Base-by-base conservation (phyloP, 2,329 filamentous ascomycete genomes). In the Penicillium brevicompactum region DNA sequence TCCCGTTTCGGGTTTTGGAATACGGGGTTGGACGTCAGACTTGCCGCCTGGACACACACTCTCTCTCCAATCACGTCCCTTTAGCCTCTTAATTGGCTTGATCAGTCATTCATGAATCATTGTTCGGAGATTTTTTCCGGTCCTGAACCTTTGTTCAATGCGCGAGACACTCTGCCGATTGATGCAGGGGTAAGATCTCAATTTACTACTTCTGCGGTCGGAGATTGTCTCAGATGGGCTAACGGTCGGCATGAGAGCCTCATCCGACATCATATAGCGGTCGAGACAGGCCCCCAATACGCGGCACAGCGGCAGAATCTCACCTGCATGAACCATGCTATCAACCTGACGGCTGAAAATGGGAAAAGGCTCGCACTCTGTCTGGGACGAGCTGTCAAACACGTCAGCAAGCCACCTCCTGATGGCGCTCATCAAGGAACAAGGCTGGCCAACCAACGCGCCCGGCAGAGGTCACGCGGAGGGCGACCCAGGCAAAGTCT, bases 371-470 rank as follows among this genome's bases (percentile, higher is more conserved):
- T 11, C 14, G 24, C 11, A 16, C 11, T 18, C 27, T 21, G 32
- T 37, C 37, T 31, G 2, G 51, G 47, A 44, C 32, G 13, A 52
- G 40, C 44, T 56, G 46, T 56, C 49, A 53, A 49, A 59, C 60
- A 61, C 54, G 58, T 64, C 58, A 63, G 49, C 51, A 37, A 18
- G 21, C 11, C 24, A 42, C 48, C 44, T 37, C 24, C 32, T 41
- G 51, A 27, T 30, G 46, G 57, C 47, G 51, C 51, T 55, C 11
- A 40, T 16, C 21, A 21, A 45, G 9, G 11, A 41, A 27, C 10
- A 34, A 14, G 11, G 11, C 37, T 18, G 14, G 22, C 53, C 53
- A 55, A 52, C 53, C 49, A 52, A 11, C 31, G 5, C 11, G 22
- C 30, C 14, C 13, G 9, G 10, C 18, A 46, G 10, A 46, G 50